phyloP scores from a whole-genome alignment of 164 flowering plant species.

The Cinnamomum chago region DNA sequence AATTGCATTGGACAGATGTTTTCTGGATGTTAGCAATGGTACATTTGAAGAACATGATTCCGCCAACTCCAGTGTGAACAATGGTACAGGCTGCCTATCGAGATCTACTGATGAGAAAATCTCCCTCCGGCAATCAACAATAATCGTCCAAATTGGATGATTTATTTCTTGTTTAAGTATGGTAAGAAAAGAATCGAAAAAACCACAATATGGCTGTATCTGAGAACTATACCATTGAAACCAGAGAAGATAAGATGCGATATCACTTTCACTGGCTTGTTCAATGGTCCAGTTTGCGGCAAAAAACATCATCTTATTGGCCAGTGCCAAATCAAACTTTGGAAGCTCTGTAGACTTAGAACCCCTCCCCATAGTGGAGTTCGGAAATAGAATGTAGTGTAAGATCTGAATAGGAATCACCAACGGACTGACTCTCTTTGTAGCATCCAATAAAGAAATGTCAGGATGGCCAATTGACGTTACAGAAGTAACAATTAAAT shows the following conservation, averaged over 20 bases:
- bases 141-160: slow-evolving; percentile 68
- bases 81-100: slow-evolving; percentile 34
- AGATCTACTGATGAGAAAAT: slow-evolving; percentile 31
- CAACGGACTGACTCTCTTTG: slow-evolving; percentile 10
- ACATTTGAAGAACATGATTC: slow-evolving; percentile 27
- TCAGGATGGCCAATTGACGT: slow-evolving; percentile 1
- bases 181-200: slow-evolving; percentile 34
- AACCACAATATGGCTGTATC: slow-evolving; percentile 37
- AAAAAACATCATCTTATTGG: slow-evolving; percentile 51
- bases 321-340: slow-evolving; percentile 25
- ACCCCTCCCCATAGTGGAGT: slow-evolving; percentile 9
- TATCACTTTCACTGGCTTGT: slow-evolving; percentile 68
- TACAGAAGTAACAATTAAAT: slow-evolving; percentile 15
- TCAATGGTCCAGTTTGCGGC: slow-evolving; percentile 86
- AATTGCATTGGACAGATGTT: slow-evolving; percentile 45
- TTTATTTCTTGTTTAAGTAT: slow-evolving; percentile 34
- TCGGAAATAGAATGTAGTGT: slow-evolving; percentile 36
- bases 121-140: slow-evolving; percentile 30
- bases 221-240: slow-evolving; percentile 51
- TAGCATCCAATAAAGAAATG: slow-evolving; percentile 21
- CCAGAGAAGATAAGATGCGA: slow-evolving; percentile 52
- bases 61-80: slow-evolving; percentile 55
- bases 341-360: neutral
- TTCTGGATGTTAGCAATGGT: slow-evolving; percentile 7
- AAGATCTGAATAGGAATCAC: slow-evolving; percentile 26